Base-by-base conservation (phyloP, 495 filamentous ascomycete genomes). In the Penicillium psychrofluorescens region DNA sequence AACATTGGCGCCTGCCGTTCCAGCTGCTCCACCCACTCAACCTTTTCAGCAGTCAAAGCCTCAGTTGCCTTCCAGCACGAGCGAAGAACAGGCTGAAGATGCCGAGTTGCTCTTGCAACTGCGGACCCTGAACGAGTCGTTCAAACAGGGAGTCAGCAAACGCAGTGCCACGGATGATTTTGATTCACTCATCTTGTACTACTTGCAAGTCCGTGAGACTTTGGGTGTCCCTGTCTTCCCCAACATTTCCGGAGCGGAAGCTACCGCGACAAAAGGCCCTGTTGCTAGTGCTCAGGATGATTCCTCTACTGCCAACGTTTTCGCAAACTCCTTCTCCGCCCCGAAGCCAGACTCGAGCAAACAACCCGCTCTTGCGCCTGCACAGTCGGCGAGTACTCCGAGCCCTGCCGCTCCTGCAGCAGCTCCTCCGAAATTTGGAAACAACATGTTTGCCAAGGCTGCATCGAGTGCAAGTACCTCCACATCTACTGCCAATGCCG, bases 271-370 rank as follows among this genome's bases (percentile, higher is more conserved):
- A 40, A 43, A 22, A 22, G 31, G 14, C 6, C 22, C 14, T 7
- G 10, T 16, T 10, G 40, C 27, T n/a, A 11, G 45, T 22, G 46
- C 43, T 13, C 39, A 46, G 28, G 54, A 54, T n/a, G 51, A 54
- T 15, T 68, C 68, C 12, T 52, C 56, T 3, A 71, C 68, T 12
- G 58, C 64, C 3, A 64, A 33, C 40, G 59, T 68, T 13, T 72
- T 72, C 31, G 66, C 67, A n/a, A 58, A 64, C 43, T 67, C 69
- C 9, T 71, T 71, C 33, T 69, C 66, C 22, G 11, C 46, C 29
- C 34, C 33, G 11, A 27, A 52, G 11, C 11, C 50, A 12, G 41
- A 43, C 2, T 22, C 43, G 4, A 15, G 11, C 29, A 29, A 29
- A 44, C 43, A 27, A 10, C 34, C 16, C 36, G 22, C 28, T 30